Conservation (phyloP, 2,329 filamentous ascomycete species). For the Amauroascus verrucosus region DNA sequence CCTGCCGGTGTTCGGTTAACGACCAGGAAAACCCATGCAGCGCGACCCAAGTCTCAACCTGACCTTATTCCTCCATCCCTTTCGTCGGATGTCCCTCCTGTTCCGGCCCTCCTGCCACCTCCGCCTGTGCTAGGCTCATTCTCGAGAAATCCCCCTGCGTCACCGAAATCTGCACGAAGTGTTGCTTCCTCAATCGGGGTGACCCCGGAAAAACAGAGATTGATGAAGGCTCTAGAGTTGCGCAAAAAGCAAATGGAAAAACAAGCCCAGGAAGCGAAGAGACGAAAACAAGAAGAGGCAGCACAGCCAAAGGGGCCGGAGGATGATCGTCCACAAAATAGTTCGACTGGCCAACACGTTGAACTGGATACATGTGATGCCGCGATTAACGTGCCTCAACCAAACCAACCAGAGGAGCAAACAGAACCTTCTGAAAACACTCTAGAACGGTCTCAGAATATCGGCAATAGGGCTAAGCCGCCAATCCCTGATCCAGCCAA, state of each 20-base stretch:
- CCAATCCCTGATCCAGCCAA: constrained; percentile 9
- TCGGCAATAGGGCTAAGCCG: not conserved
- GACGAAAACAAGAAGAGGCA: not conserved
- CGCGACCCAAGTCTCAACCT: constrained; percentile 38
- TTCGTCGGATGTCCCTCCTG: constrained; percentile 25
- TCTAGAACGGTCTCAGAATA: not conserved
- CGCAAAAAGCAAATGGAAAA: constrained; percentile 64
- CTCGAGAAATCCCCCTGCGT: constrained; percentile 24
- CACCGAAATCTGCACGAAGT: constrained; percentile 35
- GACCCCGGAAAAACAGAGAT: constrained; percentile 76
- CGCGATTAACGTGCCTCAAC: not conserved
- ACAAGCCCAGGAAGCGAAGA: constrained; percentile 22
- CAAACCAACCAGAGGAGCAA: not conserved
- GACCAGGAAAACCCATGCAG: constrained; percentile 40
- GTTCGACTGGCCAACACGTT: not conserved
- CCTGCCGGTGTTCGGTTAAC: constrained; percentile 69
- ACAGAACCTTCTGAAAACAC: not conserved
- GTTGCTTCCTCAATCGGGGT: constrained; percentile 46
- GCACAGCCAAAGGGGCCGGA: not conserved
- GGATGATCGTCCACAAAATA: not conserved
- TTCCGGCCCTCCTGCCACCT: constrained; percentile 33
- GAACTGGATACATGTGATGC: not conserved
- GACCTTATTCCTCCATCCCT: constrained; percentile 26
- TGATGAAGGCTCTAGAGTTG: constrained; percentile 90
- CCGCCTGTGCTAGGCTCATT: constrained; percentile 24